Evolutionary conservation across 805 yeast genomes (phyloP), one percentile per base, ranked within the genome.

Genomic region (Suhomyces prunicola): DNA sequence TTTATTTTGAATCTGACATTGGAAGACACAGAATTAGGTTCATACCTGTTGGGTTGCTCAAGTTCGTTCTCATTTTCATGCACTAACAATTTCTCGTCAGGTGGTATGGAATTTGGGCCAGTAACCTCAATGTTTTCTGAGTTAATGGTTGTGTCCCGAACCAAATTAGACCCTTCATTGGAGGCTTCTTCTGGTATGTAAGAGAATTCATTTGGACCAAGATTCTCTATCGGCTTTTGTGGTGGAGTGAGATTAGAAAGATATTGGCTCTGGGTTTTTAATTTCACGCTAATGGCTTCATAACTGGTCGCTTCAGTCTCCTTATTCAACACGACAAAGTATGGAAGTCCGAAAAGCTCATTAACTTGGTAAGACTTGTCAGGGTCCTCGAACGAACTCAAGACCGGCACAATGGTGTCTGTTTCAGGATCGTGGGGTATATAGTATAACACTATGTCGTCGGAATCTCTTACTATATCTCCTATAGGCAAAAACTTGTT

Each of bases 331-430:
- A 84, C 77, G 27, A 91, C 73, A 59, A 91, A 85, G 60, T 90
- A 83, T 2, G 98, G 98, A 1, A 85, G 66, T 1, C 91, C 96
- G 69, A 90, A 88, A 1, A 84, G 68, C 44, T 76, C 76, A 0
- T 78, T 74, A 10, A 71, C 64, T 9, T 68, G 67, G 49, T 70
- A 69, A 1, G 73, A 66, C 44, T 61, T 58, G 50, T 72, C 71
- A 51, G 72, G 52, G 66, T 76, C 69, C 60, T 74, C 64, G 58
- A 77, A 62, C 42, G 67, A 54, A 36, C 77, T 85, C 51, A 84
- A 67, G 0, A 88, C 85, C 0, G 94, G 93, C 7, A 87, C 74
- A 22, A 86, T 67, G 6, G 68, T 53, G 50, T 73, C 73, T 1
- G 60, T 48, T 5, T 52, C 71, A 5, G 82, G 57, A 57, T 82